Conservation (phyloP, 2,329 filamentous ascomycete species). For the Colletotrichum tofieldiae region DNA sequence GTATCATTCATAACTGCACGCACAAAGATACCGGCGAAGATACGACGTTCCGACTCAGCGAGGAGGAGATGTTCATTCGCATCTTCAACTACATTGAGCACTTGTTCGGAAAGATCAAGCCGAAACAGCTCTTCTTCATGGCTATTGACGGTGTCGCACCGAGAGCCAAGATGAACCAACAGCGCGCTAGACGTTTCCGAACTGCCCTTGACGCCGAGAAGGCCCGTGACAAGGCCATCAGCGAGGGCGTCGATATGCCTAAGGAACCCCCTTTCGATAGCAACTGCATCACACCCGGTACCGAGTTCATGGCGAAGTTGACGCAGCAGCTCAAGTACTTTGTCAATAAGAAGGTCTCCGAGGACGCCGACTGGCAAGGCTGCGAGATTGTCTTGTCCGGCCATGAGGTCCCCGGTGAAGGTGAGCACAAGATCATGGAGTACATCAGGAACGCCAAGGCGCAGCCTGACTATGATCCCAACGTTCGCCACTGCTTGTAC, state of each 20-base stretch:
- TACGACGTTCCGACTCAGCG: constrained; percentile 90
- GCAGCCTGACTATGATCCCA: constrained; percentile 91
- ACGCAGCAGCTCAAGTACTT: constrained; percentile 97
- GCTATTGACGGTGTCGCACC: constrained; percentile 98
- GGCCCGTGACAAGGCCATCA: constrained; percentile 92
- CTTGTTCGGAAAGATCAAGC: constrained; percentile 98
- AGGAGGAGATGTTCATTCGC: constrained; percentile 99
- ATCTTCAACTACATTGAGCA: constrained; percentile 99
- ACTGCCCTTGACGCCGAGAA: constrained; percentile 93
- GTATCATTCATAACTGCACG: constrained; percentile 99
- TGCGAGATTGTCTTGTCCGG: constrained; percentile 97
- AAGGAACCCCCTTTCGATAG: constrained; percentile 98
- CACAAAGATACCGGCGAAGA: constrained; percentile 93
- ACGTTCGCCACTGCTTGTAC: constrained; percentile 96
- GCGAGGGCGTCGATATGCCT: constrained; percentile 91
- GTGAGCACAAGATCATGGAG: constrained; percentile 99
- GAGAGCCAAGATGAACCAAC: constrained; percentile 99
- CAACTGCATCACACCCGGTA: constrained; percentile 98
- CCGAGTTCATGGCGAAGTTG: constrained; percentile 97
- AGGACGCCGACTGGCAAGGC: constrained; percentile 97
- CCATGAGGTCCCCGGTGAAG: constrained; percentile 97
- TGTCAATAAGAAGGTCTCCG: constrained; percentile 97
- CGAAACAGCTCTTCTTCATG: constrained; percentile 99
- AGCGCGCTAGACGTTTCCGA: constrained; percentile 93
- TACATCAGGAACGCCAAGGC: constrained; percentile 98